Base-by-base conservation (phyloP, 2,329 filamentous ascomycete species). In the Dactylellina sp. region DNA sequence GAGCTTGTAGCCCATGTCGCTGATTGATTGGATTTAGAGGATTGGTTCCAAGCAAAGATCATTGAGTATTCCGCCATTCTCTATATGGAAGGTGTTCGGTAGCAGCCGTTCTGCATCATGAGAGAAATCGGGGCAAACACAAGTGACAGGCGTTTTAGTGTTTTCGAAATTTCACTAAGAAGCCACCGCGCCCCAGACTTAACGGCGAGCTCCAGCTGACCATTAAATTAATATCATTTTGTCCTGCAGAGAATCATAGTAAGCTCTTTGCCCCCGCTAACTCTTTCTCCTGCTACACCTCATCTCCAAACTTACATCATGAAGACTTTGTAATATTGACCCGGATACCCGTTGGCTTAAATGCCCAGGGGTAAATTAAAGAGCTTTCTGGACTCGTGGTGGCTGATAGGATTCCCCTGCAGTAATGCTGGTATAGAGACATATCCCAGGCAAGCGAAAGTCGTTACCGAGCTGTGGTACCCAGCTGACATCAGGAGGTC, bases 11-110 rank as follows among this genome's bases (percentile, higher is more conserved):
- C 40, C 61, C 61, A 57, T 56, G 28, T 57, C 50, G 5, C 28
- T 42, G 20, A 28, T 49, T 50, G 39, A 44, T 62, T 46, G 14
- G 32, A 49, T 12, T n/a, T 18, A 35, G 18, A 37, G 42, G 25
- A 44, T 35, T 12, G 11, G 35, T 16, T 32, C 42, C 35, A 18
- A 59, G 53, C 42, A 52, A 24, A 66, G 22, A 35, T 50, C 46
- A 44, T 66, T 68, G 35, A 16, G 59, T 22, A 32, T 40, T 60
- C 46, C 46, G 37, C 53, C 60, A 53, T 32, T 4, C 63, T 53
- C 24, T n/a, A 68, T 60, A 37, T n/a, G 46, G 63, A 68, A 66
- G 62, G 62, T 66, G n/a, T 66, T 25, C 14, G 32, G 52, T 52
- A 59, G 62, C 44, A 47, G 46, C 53, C 11, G 62, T 59, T 66